A percentile compares a stretch with the other conserved stretches of the same genome.
phyloP scores from a whole-genome alignment of 176 grass and related monocot genomes.

The Aegilops sharonensis region DNA sequence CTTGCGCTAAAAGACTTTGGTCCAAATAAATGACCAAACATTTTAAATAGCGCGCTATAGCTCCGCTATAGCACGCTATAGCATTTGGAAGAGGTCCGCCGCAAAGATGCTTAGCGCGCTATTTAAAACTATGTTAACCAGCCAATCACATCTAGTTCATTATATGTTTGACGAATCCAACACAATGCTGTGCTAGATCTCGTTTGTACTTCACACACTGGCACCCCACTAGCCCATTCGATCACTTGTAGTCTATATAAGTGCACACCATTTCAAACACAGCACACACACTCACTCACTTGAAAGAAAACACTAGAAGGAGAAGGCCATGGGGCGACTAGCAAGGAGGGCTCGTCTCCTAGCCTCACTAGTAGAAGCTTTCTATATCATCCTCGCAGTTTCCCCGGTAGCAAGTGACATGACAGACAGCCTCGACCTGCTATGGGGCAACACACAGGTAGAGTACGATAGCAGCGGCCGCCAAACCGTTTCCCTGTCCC shows the following conservation, averaged over 20 bases:
- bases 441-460: slow-evolving; percentile 39
- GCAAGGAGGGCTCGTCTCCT: slow-evolving; percentile 18
- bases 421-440: slow-evolving; percentile 23
- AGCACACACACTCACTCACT: no score
- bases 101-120: no score
- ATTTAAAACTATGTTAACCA: no score
- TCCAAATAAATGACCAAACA: no score
- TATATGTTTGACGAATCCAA: slow-evolving; percentile 21
- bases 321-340: not conserved
- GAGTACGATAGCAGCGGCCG: slow-evolving; percentile 19
- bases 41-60: no score
- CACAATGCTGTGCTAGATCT: not conserved
- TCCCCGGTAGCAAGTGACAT: slow-evolving; percentile 30
- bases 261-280: not conserved
- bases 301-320: not conserved
- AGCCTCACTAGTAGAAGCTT: not conserved
- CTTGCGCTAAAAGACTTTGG: no score
- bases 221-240: no score
- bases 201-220: not conserved
- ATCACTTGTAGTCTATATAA: slow-evolving; percentile 24
- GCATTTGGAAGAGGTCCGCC: no score
- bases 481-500: slow-evolving; percentile 36
- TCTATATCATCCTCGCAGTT: not conserved
- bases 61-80: no score
- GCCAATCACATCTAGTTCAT: not conserved